Conservation (phyloP, 208 protist species). For the Naegleria gruberi region DNA sequence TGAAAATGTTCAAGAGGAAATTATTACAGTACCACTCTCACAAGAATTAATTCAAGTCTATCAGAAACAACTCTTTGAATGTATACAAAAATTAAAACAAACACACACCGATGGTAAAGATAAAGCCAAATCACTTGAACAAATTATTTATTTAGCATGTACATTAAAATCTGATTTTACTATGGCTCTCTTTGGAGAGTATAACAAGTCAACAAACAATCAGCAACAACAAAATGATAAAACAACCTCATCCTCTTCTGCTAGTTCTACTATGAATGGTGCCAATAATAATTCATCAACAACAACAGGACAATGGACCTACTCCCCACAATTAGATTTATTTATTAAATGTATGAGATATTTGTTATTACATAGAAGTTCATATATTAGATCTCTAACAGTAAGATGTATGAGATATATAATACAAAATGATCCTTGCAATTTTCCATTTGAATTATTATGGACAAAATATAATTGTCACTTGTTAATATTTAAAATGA, state of each 20-base stretch:
- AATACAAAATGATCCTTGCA: background rate
- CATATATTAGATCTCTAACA: background rate
- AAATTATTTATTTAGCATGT: background rate
- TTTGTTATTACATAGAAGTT: constrained; percentile 1
- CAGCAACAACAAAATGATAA: too few species aligned
- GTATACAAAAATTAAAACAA: background rate
- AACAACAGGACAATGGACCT: background rate
- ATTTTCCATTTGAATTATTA: constrained; percentile 1
- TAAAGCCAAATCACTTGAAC: background rate
- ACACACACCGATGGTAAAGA: background rate
- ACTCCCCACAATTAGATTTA: background rate
- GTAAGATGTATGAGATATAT: background rate
- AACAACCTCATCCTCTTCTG: background rate
- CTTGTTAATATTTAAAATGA: constrained; percentile 6
- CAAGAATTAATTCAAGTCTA: background rate
- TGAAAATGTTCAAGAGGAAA: background rate
- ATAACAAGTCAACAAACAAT: too few species aligned
- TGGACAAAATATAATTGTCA: constrained; percentile 9
- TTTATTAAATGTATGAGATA: background rate
- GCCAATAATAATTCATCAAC: too few species aligned
- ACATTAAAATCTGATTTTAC: background rate
- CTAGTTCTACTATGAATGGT: background rate
- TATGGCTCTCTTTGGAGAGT: background rate
- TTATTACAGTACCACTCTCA: background rate
- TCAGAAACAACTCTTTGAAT: background rate